Evolutionary conservation across 352 stramenopile species (phyloP), one percentile per base, ranked within the genome.

Genomic region (Globisporangium echinulatum): DNA sequence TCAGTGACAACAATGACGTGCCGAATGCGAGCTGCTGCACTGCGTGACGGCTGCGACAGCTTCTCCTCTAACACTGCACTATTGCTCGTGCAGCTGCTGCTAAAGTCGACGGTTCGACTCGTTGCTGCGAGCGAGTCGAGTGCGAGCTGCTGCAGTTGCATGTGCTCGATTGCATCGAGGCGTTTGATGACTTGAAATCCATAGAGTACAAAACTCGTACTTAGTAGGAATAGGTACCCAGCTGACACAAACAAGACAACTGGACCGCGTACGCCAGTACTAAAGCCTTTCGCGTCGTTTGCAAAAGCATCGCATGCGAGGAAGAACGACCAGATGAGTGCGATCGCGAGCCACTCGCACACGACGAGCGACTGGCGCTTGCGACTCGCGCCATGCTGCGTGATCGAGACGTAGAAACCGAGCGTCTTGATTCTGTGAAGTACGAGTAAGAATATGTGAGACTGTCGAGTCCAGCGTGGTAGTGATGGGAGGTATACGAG

Each of bases 351-450:
- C 4, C 62, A 58, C 55, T 81, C 70, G 6, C 74, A 58, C n/a
- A 66, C 64, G 42, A 51, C 19, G 36, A 81, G 55, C 9, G 53
- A 64, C 13, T 56, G 57, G 14, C 66, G 70, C 48, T 71, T 70
- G 49, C 72, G 59, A 1, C 68, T 66, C 13, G 63, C 69, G 25
- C 74, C 75, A 13, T 74, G 71, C 56, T 85, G 72, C 56, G 84
- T 83, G 49, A 88, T 74, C 5, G 68, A 79, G 37, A 77, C 69
- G 75, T 78, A 88, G 53, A 83, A 88, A 7, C 56, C 62, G 11
- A 88, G 60, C 36, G 75, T 72, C 60, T 85, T 64, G 58, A 87
- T 72, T 61, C 72, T 80, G 59, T 38, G 17, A 19, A 19, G 17
- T 19, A 19, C 17, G 17, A 19, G 17, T 19, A 19, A 19, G 17